These are phyloP conservation scores for Amanita rubescens DNA, from an alignment of 768 basidiomycete genomes.

Conservation along the genomic window DNA sequence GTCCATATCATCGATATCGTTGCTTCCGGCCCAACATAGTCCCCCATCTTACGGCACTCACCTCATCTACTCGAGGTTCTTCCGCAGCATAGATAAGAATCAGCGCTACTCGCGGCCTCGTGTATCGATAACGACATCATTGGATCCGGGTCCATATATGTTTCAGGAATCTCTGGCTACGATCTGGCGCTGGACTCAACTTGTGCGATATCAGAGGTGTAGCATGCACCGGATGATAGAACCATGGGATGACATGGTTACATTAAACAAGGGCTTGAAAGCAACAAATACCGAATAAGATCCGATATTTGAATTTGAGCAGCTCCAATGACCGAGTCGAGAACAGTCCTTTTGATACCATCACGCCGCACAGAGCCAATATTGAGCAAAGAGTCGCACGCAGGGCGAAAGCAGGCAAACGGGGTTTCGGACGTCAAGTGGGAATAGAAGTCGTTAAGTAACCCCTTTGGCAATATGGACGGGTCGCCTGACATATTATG, in stretches of 20 bases:
- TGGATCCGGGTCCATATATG: too few species aligned
- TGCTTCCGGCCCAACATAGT: too few species aligned
- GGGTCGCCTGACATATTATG: not conserved
- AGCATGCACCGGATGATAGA: too few species aligned
- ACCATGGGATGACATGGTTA: not conserved
- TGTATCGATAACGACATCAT: too few species aligned
- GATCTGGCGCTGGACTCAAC: too few species aligned
- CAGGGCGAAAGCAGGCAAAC: constrained; percentile 56
- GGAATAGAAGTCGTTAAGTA: constrained; percentile 44
- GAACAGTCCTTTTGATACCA: constrained; percentile 68
- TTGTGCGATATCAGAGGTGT: too few species aligned
- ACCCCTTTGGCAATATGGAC: constrained; percentile 23
- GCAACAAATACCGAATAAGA: not conserved
- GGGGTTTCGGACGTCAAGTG: constrained; percentile 61
- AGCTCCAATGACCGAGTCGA: constrained; percentile 35
- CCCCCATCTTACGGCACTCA: too few species aligned
- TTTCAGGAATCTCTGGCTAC: too few species aligned
- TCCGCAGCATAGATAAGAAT: too few species aligned
- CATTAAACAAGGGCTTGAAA: not conserved
- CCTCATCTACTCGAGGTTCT: too few species aligned
- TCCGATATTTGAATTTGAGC: not conserved
- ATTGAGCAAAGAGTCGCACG: constrained; percentile 51
- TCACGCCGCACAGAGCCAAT: constrained; percentile 58
- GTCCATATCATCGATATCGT: too few species aligned
- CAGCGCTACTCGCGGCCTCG: too few species aligned